Evolutionary conservation across 306 rosid species (phyloP), one percentile per base, ranked within the genome.

Genomic region (Dryas alaskensis): DNA sequence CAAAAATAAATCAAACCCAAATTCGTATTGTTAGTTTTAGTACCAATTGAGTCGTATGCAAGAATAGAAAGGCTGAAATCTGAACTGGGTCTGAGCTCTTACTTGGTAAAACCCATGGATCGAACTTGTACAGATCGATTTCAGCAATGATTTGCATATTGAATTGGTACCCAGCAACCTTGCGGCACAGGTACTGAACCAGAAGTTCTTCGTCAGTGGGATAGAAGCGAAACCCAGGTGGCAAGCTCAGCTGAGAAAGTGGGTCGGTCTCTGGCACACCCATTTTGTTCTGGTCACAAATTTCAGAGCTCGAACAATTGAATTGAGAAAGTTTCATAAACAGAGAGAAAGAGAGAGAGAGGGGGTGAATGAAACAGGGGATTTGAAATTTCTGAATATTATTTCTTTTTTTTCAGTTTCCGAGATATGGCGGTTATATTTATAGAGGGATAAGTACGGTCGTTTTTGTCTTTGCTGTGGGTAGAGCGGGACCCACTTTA

Each of bases 201-300:
- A 93, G 60, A 75, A 93, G 97, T 84, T 93, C 98, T 66, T 93
- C 98, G 19, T 93, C 98, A 0, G 97, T 93, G 2, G 98, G 97
- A 53, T 22, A 93, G 59, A 93, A 93, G 43, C 98, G 86, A 50
- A 93, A 93, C 39, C 98, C 98, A 11, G 98, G 97, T 9, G 98
- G 98, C 63, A 93, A 84, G 47, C 88, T 84, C 59, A 93, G 84
- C 75, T 90, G 92, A 12, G 91, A 65, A 2, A 89, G 90, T 3
- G 87, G 89, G 65, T 87, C 98, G 2, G 47, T 77, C 31, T 80
- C 91, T 4, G 80, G 77, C 12, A 88, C 85, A 53, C 90, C 96
- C 98, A 93, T 93, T 66, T 51, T 78, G 31, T 42, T 19, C 52
- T 13, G 52, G 22, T 70, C 2, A 27, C 16, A 8, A 16, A 42